phyloP scores from a whole-genome alignment of 805 yeast species.

The Yamadazyma scolyti region DNA sequence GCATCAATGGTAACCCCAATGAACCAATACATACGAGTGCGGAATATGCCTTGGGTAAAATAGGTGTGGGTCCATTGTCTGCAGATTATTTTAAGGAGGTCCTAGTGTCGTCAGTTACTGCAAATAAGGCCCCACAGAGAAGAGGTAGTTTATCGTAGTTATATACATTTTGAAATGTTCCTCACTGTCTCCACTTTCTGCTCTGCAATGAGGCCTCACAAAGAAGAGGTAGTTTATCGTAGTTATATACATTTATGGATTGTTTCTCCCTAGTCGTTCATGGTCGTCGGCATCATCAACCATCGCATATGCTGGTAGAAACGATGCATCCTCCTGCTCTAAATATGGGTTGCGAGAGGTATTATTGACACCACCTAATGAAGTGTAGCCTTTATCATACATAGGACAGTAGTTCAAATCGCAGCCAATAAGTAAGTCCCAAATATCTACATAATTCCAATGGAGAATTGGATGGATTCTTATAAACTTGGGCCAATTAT shows the following conservation, averaged over 20 bases:
- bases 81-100: constrained; percentile 31
- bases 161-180: constrained; percentile 1
- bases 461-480: constrained; percentile 85
- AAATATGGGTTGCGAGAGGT: constrained; percentile 71
- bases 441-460: constrained; percentile 80
- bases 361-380: constrained; percentile 73
- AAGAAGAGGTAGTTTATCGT: constrained; percentile 16
- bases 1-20: constrained; percentile 23
- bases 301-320: constrained; percentile 56
- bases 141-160: constrained; percentile 13
- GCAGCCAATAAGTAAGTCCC: constrained; percentile 70
- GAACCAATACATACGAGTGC: constrained; percentile 67
- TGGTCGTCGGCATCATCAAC: constrained; percentile 61
- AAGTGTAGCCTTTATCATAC: constrained; percentile 84
- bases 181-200: no score
- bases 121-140: constrained; percentile 17
- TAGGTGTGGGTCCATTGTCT: constrained; percentile 81
- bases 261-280: constrained; percentile 36
- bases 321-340: constrained; percentile 18
- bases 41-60: constrained; percentile 66
- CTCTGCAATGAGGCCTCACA: constrained; percentile 13
- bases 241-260: constrained; percentile 1
- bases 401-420: constrained; percentile 67
- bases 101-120: constrained; percentile 19
- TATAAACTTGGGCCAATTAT: constrained; percentile 85